phyloP scores from a whole-genome alignment of 345 rosid genomes.

The Mercurialis annua region DNA sequence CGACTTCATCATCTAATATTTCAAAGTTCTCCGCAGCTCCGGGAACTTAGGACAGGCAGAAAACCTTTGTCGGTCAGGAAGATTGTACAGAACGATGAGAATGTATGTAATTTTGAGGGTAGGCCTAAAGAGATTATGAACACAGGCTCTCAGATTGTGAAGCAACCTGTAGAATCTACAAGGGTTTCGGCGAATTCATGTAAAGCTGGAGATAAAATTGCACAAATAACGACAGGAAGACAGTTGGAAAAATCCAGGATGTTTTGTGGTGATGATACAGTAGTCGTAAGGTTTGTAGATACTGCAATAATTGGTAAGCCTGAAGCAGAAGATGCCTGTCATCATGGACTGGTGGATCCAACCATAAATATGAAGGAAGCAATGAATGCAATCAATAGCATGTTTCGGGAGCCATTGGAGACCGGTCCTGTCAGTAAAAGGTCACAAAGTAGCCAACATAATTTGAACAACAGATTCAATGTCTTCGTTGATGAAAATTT shows the following conservation, averaged over 20 bases:
- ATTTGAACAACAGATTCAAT: slow-evolving; percentile 34
- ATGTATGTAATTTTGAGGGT: slow-evolving; percentile 15
- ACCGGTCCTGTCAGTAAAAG: slow-evolving; percentile 47
- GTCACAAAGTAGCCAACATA: slow-evolving; percentile 34
- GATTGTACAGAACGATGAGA: slow-evolving; percentile 31
- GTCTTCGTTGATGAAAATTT: slow-evolving; percentile 55
- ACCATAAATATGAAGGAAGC: slow-evolving; percentile 88
- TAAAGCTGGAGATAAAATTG: slow-evolving; percentile 8
- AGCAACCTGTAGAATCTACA: slow-evolving; percentile 24
- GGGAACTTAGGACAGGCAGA: slow-evolving; percentile 37
- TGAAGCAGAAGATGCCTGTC: slow-evolving; percentile 73
- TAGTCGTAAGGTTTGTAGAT: slow-evolving; percentile 59
- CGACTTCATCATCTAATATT: slow-evolving; percentile 18
- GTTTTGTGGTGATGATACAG: slow-evolving; percentile 40
- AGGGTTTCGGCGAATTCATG: slow-evolving; percentile 1
- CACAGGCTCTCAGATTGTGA: slow-evolving; percentile 19
- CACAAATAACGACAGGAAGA: slow-evolving; percentile 24
- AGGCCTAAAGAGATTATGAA: slow-evolving; percentile 8
- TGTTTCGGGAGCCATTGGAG: slow-evolving; percentile 86
- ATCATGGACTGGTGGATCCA: slow-evolving; percentile 88
- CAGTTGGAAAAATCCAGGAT: slow-evolving; percentile 25
- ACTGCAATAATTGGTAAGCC: slow-evolving; percentile 69
- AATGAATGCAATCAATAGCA: slow-evolving; percentile 69
- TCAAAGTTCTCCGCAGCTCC: slow-evolving; percentile 31
- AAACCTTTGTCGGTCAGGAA: slow-evolving; percentile 28